Evolutionary conservation across 148 eudicot genomes (phyloP), one percentile per base, ranked within the genome.

Genomic region (Nepenthes gracilis): DNA sequence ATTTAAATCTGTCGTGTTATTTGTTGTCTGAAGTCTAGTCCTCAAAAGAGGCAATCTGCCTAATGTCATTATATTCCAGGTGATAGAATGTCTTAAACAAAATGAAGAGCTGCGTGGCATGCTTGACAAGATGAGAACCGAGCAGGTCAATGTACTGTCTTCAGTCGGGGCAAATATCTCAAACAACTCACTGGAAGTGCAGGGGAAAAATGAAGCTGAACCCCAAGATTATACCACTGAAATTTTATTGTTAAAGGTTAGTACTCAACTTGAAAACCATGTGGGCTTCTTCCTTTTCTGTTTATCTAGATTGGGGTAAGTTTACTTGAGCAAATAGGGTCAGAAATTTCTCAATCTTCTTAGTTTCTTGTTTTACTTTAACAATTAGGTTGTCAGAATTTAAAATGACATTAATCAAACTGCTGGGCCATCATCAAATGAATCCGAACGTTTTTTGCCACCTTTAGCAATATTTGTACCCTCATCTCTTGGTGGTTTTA

Each of bases 31-130:
- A 2, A 32, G 36, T 35, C 13, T 54, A 5, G 14, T 35, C 37
- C 58, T 35, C 4, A 33, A 3, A 13, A 9, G 36, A 9, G 36
- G 58, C 36, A 55, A 2, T 15, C 36, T 55, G 13, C 6, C 35
- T 35, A 35, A n/a, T 33, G 0, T 54, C 37, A 54, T 36, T 54
- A 68, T 64, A 35, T 49, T 63, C 48, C 78, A 92, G 97, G 94
- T 92, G 67, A 92, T 79, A 81, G 90, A 77, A 61, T 85, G 96
- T 67, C 85, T 92, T 35, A 83, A 80, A 63, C 94, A 92, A 70
- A 92, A 92, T 65, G 85, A 82, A 68, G 91, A 92, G 69, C 98
- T 92, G 43, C 94, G 98, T 59, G 65, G 74, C 55, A 74, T 80
- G 84, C 71, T 92, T 40, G 94, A 84, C 60, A 79, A 80, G 71